Conservation (phyloP, 2,329 filamentous ascomycete genomes). For the Verticillium longisporum region DNA sequence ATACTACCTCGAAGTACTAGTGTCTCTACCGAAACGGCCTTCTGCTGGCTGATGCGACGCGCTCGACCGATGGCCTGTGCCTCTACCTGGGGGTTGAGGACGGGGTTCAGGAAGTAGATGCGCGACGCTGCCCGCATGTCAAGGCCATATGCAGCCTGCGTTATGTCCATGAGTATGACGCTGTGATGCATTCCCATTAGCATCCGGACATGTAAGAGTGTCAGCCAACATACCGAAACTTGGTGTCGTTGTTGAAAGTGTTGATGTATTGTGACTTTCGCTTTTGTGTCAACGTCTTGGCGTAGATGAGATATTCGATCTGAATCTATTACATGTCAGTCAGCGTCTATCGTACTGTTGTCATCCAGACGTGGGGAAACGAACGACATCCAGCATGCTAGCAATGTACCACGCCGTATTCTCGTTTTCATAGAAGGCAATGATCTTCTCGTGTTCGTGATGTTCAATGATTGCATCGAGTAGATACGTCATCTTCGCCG, state of each 20-base stretch:
- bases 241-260: conserved; percentile 64
- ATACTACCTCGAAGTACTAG: conserved; percentile 73
- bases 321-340: conserved; percentile 33
- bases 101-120: conserved; percentile 84
- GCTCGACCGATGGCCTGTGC: conserved; percentile 89
- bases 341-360: too few relatives aligned
- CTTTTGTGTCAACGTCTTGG: conserved; percentile 51
- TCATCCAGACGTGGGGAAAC: too few relatives aligned
- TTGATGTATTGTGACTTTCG: conserved; percentile 69
- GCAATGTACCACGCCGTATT: conserved; percentile 83
- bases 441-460: conserved; percentile 71
- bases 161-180: conserved; percentile 86
- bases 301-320: conserved; percentile 60
- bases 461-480: conserved; percentile 64
- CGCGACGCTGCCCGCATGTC: conserved; percentile 78
- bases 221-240: conserved; percentile 40
- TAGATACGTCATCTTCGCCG: conserved; percentile 82
- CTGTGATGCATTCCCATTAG: conserved; percentile 22
- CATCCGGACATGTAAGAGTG: not conserved
- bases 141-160: conserved; percentile 79
- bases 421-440: conserved; percentile 87
- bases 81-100: conserved; percentile 77
- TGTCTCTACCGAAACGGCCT: conserved; percentile 77
- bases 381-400: conserved; percentile 66
- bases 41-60: conserved; percentile 77